These are phyloP conservation scores for Spizellomyces sp. DNA, from an alignment of 192 early-diverging fungal genomes.

Conservation along the genomic window DNA sequence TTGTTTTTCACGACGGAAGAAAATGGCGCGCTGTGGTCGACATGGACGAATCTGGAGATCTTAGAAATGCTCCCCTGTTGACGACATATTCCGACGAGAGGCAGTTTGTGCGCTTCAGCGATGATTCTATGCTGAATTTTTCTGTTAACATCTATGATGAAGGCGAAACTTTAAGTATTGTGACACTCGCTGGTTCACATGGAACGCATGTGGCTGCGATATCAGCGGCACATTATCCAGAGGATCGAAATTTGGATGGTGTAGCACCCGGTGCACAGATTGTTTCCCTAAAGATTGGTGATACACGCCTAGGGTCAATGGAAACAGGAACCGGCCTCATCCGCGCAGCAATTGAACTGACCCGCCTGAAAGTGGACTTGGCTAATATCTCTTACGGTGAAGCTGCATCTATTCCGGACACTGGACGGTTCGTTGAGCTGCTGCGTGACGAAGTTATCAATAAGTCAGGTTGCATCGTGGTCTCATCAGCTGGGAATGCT, in stretches of 20 bases:
- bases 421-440: conserved; percentile 80
- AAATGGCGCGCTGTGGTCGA: conserved; percentile 88
- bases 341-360: conserved; percentile 72
- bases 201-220: conserved; percentile 96
- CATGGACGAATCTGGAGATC: conserved; percentile 74
- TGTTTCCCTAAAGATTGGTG: conserved; percentile 91
- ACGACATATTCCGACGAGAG: conserved; percentile 74
- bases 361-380: conserved; percentile 44
- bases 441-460: conserved; percentile 83
- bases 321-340: conserved; percentile 85
- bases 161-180: conserved; percentile 68
- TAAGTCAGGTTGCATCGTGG: conserved; percentile 80
- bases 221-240: conserved; percentile 84
- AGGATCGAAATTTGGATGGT: conserved; percentile 82
- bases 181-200: conserved; percentile 81
- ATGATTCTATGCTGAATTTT: conserved; percentile 81
- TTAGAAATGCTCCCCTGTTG: conserved; percentile 56
- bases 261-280: conserved; percentile 95
- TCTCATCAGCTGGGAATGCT: conserved; percentile 88
- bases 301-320: conserved; percentile 71
- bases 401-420: conserved; percentile 61
- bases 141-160: conserved; percentile 94
- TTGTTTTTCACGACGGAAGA: conserved; percentile 85
- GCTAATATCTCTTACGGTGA: conserved; percentile 77
- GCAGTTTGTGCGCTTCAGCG: conserved; percentile 73